Evolutionary conservation across 2,329 filamentous ascomycete species (phyloP).

Genomic region (Helotiales sp.): DNA sequence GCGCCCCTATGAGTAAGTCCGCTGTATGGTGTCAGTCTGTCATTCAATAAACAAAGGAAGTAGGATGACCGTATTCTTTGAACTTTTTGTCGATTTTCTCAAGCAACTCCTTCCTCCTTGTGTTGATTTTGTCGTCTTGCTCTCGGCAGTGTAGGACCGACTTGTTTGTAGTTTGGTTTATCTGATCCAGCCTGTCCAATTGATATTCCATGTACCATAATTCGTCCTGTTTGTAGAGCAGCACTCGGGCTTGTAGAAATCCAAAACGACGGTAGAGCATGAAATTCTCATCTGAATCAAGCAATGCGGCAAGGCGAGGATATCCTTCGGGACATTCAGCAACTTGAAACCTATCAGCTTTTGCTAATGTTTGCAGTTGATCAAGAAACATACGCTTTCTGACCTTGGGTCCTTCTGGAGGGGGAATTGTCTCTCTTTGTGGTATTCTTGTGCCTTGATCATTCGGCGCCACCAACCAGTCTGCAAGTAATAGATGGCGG

Average conservation of each 20-base stretch:
- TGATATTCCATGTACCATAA: conserved; percentile 13
- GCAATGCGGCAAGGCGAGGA: conserved; percentile 39
- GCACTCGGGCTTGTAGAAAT: conserved; percentile 38
- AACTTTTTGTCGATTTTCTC: conserved; percentile 16
- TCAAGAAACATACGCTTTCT: no score
- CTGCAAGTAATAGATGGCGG: no score
- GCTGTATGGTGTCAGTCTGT: conserved; percentile 4
- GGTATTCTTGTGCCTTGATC: no score
- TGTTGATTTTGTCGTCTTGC: neutral
- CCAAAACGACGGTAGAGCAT: conserved; percentile 43
- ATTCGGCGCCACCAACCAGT: no score
- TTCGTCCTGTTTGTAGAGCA: conserved; percentile 29
- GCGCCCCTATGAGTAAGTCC: conserved; percentile 19
- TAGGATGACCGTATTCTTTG: conserved; percentile 17
- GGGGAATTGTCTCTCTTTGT: no score
- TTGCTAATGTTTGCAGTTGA: no score
- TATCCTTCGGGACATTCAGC: conserved; percentile 33
- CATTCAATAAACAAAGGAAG: neutral
- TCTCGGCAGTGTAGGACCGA: neutral
- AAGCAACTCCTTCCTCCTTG: conserved; percentile 7
- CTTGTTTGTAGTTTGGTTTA: no score
- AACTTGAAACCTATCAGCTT: no score
- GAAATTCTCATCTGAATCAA: conserved; percentile 41
- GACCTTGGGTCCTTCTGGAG: no score
- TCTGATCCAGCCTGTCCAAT: conserved; percentile 13